Evolutionary conservation across 148 eudicot species (phyloP).

Genomic region (Vaccinium darrowii): DNA sequence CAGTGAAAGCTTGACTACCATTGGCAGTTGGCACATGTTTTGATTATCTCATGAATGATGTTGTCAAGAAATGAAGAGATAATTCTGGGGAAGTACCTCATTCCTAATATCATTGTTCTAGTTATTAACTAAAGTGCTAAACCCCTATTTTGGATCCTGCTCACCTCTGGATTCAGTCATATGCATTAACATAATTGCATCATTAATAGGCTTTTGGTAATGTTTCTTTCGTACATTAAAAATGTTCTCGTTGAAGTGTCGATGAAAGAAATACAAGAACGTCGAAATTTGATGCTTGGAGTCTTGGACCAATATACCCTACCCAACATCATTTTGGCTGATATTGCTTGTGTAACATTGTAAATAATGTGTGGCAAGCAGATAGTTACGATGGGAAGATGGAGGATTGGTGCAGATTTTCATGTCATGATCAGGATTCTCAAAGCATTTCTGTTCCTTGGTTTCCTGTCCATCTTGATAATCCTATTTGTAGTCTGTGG

Average conservation of each 20-base stretch:
- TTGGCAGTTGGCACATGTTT: background rate
- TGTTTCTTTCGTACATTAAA: background rate
- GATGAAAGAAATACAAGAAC: background rate
- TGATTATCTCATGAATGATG: background rate
- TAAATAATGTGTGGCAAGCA: slow-evolving; percentile 33
- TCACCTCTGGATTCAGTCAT: background rate
- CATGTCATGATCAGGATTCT: slow-evolving; percentile 98
- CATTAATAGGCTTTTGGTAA: background rate
- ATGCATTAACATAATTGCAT: background rate
- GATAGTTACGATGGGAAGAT: slow-evolving; percentile 96
- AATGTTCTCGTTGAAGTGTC: background rate
- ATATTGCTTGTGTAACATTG: slow-evolving; percentile 5
- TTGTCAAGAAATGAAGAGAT: background rate
- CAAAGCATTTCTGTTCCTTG: slow-evolving; percentile 88
- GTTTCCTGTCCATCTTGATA: slow-evolving; percentile 84
- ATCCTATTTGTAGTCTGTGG: slow-evolving; percentile 74
- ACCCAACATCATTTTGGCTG: background rate
- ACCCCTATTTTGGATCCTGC: background rate
- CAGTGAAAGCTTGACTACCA: background rate
- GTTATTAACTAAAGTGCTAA: background rate
- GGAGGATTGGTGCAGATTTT: slow-evolving; percentile 90
- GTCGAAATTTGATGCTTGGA: background rate
- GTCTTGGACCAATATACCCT: background rate
- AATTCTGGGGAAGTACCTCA: background rate
- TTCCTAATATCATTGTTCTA: background rate